Evolutionary conservation across 352 stramenopile genomes (phyloP), one percentile per base, ranked within the genome.

Genomic region (Thraustotheca clavata): DNA sequence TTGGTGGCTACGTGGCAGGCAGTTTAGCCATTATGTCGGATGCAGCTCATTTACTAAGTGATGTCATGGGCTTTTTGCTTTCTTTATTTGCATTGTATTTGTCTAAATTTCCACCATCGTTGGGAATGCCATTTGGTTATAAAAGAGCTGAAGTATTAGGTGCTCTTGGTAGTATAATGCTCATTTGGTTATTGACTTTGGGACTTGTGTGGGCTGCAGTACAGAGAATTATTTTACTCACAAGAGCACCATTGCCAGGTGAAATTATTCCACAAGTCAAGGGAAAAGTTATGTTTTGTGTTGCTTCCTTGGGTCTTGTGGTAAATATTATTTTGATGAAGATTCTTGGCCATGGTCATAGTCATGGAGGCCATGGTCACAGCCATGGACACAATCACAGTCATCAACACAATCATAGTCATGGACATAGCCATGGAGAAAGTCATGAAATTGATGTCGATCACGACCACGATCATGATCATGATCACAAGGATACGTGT

Each of bases 11-110:
- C 54, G 77, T 98, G 60, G 84, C 94, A 0, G 91, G 90, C 60
- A 98, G 87, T 60, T 76, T 99, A 16, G 96, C 97, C 11, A 96
- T 99, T 67, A 91, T 99, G 82, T 89, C 85, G 52, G 85, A 94
- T 70, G 85, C 85, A 16, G 85, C 83, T 31, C 85, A 94, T 41
- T 66, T 92, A 50, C 69, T 94, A 33, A 87, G 78, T 48, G 85
- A 94, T 65, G 81, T 90, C 0, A 73, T 77, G 14, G 76, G 86
- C 41, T 95, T 96, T 60, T 49, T 88, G 14, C 73, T 96, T 5
- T 91, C 83, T 49, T 75, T 93, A 26, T 87, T 91, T 52, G 84
- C 84, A 57, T 86, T 93, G 69, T 90, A 88, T 61, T 69, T 89
- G 27, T 77, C 72, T 14, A 70, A 83, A 26, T 71, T 81, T 1